Conservation (phyloP, 164 flowering plant genomes). For the Dillenia turbinata region DNA sequence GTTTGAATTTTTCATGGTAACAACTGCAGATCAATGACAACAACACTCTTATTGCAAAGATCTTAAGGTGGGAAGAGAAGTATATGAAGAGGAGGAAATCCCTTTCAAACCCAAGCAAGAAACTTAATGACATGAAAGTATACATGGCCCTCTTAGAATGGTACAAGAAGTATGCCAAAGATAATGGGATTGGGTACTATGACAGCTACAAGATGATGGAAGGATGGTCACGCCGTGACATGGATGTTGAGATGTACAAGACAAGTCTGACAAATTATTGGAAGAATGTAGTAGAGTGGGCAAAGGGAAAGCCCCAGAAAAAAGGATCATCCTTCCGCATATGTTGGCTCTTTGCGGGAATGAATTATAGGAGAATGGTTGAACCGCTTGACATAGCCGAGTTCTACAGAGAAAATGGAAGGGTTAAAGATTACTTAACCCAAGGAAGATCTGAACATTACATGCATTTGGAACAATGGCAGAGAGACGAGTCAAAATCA, state of each 20-base stretch:
- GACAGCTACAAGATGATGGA: slow-evolving; percentile 27
- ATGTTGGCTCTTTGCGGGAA: slow-evolving; percentile 33
- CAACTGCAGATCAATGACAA: slow-evolving; percentile 4
- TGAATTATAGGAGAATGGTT: slow-evolving; percentile 43
- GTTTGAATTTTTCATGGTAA: background rate
- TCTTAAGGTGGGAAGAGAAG: slow-evolving; percentile 10
- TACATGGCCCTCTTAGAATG: slow-evolving; percentile 36
- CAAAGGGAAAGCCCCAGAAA: slow-evolving; percentile 30
- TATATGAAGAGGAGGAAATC: background rate
- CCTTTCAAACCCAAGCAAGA: slow-evolving; percentile 14
- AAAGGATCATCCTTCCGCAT: slow-evolving; percentile 16
- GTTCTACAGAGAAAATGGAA: slow-evolving; percentile 17
- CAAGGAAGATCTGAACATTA: slow-evolving; percentile 28
- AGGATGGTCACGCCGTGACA: background rate
- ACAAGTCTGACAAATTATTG: slow-evolving; percentile 30
- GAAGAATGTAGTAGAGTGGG: slow-evolving; percentile 29
- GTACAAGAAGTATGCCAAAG: slow-evolving; percentile 34
- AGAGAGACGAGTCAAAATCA: slow-evolving; percentile 11
- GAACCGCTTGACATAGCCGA: slow-evolving; percentile 56
- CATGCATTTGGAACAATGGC: slow-evolving; percentile 36
- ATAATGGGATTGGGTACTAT: slow-evolving; percentile 31
- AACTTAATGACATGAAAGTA: slow-evolving; percentile 24
- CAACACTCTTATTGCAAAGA: background rate
- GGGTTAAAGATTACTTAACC: slow-evolving; percentile 14
- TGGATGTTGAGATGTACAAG: slow-evolving; percentile 7